Evolutionary conservation across 352 stramenopile species (phyloP).

Genomic region (Phytophthora pini): DNA sequence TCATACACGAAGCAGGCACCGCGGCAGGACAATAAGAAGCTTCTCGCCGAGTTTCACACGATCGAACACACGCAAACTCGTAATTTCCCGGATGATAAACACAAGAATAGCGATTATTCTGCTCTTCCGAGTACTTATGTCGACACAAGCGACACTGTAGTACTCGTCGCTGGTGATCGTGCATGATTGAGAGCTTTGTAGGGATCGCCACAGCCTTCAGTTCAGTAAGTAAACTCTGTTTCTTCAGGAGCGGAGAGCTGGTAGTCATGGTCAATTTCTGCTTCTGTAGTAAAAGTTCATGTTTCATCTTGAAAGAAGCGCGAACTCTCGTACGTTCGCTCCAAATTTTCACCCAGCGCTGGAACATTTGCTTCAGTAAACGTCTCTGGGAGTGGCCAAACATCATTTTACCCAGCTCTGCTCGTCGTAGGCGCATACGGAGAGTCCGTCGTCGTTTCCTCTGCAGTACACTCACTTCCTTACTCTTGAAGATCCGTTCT

Average conservation of each 20-base stretch:
- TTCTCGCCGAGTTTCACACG: conserved; percentile 52
- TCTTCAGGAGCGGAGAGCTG: conserved; percentile 24
- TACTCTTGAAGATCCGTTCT: conserved; percentile 57
- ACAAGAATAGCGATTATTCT: conserved; percentile 74
- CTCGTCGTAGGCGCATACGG: conserved; percentile 52
- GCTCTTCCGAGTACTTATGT: conserved; percentile 70
- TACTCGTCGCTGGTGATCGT: conserved; percentile 64
- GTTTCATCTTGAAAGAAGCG: conserved; percentile 72
- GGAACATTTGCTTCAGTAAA: conserved; percentile 56
- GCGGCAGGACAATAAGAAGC: conserved; percentile 15
- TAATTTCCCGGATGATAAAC: conserved; percentile 68
- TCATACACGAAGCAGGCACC: conserved; percentile 58
- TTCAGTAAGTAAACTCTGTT: conserved; percentile 15
- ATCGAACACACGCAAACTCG: conserved; percentile 67
- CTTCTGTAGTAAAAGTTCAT: conserved; percentile 64
- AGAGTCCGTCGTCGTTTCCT: conserved; percentile 51
- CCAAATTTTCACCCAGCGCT: conserved; percentile 70
- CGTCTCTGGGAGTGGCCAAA: conserved; percentile 49
- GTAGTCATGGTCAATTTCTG: conserved; percentile 38
- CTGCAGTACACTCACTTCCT: conserved; percentile 58
- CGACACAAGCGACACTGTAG: conserved; percentile 69
- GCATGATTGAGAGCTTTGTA: conserved; percentile 60
- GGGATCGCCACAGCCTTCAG: conserved; percentile 15
- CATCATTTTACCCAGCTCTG: conserved; percentile 59
- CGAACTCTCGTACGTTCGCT: conserved; percentile 60